These are phyloP conservation scores for Cercophora sp. DNA, from an alignment of 495 filamentous ascomycete genomes.

Conservation along the genomic window DNA sequence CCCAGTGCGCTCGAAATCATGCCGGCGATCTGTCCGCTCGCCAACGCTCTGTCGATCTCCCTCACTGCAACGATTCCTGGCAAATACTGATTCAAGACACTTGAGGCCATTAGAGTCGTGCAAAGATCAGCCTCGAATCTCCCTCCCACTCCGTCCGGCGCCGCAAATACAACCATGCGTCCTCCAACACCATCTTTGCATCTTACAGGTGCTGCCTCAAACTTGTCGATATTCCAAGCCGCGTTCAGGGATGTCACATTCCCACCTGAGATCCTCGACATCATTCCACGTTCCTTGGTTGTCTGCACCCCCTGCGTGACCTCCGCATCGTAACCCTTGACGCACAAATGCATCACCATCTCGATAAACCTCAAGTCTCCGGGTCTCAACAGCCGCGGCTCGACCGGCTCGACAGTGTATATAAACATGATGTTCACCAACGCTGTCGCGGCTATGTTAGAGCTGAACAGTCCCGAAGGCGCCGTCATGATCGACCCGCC, in stretches of 20 bases:
- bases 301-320: background rate
- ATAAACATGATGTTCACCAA: background rate
- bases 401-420: background rate
- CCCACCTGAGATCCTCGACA: background rate
- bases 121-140: background rate
- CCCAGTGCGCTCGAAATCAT: background rate
- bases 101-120: background rate
- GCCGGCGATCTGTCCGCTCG: background rate
- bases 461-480: background rate
- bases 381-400: background rate
- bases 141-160: background rate
- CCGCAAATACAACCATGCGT: background rate
- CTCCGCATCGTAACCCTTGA: background rate
- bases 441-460: background rate
- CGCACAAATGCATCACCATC: background rate
- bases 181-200: constrained; percentile 1
- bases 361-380: background rate
- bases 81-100: constrained; percentile 1
- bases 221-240: background rate
- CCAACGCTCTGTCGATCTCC: background rate
- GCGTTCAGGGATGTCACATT: background rate
- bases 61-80: background rate
- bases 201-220: background rate
- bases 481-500: background rate
- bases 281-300: background rate